phyloP scores from a whole-genome alignment of 768 basidiomycete genomes.

The Leccinum rimulosum region DNA sequence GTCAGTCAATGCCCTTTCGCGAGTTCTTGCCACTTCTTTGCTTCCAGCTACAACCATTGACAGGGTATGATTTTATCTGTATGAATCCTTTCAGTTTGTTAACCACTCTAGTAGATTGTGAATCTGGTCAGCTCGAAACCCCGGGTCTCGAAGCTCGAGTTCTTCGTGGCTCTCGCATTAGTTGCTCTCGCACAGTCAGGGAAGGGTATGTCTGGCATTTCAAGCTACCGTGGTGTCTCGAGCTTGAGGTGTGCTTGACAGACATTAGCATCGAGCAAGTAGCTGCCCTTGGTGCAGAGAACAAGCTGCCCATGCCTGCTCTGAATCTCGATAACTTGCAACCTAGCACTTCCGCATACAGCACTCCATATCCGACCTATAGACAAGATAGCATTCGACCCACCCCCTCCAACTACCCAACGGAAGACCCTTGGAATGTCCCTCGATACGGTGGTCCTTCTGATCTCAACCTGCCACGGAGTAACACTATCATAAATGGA shows the following conservation, averaged over 20 bases:
- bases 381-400: slow-evolving; percentile 46
- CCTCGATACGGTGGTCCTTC: slow-evolving; percentile 28
- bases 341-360: slow-evolving; percentile 51
- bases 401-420: slow-evolving; percentile 49
- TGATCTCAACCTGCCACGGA: slow-evolving; percentile 25
- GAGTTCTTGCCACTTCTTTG: slow-evolving; percentile 72
- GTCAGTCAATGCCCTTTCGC: slow-evolving; percentile 79
- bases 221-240: neutral
- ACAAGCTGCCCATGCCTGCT: slow-evolving; percentile 71
- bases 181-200: slow-evolving; percentile 83
- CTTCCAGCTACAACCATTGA: slow-evolving; percentile 84
- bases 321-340: slow-evolving; percentile 62
- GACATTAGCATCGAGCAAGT: slow-evolving; percentile 83
- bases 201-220: slow-evolving; percentile 50
- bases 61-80: slow-evolving; percentile 44
- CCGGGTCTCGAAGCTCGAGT: slow-evolving; percentile 83
- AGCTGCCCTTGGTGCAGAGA: slow-evolving; percentile 71
- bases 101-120: slow-evolving; percentile 61
- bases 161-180: slow-evolving; percentile 87
- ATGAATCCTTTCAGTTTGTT: neutral
- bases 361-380: slow-evolving; percentile 37
- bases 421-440: slow-evolving; percentile 69
- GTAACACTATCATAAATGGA: slow-evolving; percentile 36
- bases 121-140: slow-evolving; percentile 81
- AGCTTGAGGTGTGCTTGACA: slow-evolving; percentile 27